Base-by-base conservation (phyloP, 257 asterid species). In the Rubia yunnanensis region DNA sequence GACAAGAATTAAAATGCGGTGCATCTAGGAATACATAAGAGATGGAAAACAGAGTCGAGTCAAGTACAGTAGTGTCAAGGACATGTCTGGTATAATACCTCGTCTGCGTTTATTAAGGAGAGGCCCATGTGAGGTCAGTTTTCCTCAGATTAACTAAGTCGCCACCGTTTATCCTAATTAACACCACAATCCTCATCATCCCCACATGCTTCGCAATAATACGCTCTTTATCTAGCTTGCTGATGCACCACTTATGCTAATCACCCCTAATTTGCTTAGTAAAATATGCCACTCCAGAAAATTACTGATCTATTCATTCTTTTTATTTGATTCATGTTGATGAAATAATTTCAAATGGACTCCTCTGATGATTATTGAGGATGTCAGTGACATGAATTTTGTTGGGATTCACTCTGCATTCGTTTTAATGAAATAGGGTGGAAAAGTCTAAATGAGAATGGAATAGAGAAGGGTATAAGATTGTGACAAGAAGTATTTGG, bases 151-250 rank as follows among this genome's bases (percentile, higher is more conserved):
- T 4, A 52, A 22, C 22, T 20, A 32, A 34, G 52, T 52, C 62
- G 17, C 62, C 36, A 50, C 46, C 62, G 52, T 52, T 65, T 52
- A 34, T 32, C 70, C 49, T 65, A 64, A 7, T 44, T n/a, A n/a
- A 5, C 27, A 65, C 50, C 22, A 1, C n/a, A 49, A 13, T 3
- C 34, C 50, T 30, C 50, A 14, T 22, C 31, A 53, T 44, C 59
- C 15, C 57, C 70, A 22, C 70, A 65, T 49, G 61, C 61, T 50
- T 6, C 5, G 36, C 49, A 65, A 50, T 50, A 34, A 48, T 48
- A 28, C 13, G 28, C 34, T 48, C 46, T 31, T 50, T 31, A 65
- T 1, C n/a, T n/a, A n/a, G n/a, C 39, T 7, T 35, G 4, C 66
- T 36, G 7, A 64, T 48, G 1, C n/a, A n/a, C 27, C 57, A 50